Conservation (phyloP, 2,329 filamentous ascomycete genomes). For the Cercospora sp. region DNA sequence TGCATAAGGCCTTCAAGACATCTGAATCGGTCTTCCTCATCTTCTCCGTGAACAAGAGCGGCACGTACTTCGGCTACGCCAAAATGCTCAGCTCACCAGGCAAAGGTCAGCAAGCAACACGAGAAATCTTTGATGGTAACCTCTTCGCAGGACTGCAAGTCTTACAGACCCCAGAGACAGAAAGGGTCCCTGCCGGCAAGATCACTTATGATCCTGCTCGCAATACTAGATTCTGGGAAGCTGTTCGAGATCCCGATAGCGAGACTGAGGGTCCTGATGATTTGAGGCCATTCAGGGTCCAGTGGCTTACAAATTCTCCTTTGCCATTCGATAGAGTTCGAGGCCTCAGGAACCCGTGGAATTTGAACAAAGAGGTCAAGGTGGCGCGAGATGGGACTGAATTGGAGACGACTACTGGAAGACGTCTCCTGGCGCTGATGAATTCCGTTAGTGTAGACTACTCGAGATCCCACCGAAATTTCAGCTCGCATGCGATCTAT, state of each 20-base stretch:
- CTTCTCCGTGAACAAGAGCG: slow-evolving; percentile 96
- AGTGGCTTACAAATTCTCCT: slow-evolving; percentile 79
- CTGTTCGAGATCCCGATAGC: slow-evolving; percentile 54
- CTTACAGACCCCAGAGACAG: slow-evolving; percentile 74
- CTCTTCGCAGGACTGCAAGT: slow-evolving; percentile 36
- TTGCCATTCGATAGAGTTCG: slow-evolving; percentile 86
- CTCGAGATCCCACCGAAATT: not conserved
- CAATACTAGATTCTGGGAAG: slow-evolving; percentile 95
- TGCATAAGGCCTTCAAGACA: slow-evolving; percentile 80
- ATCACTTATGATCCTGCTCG: slow-evolving; percentile 90
- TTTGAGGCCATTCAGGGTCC: slow-evolving; percentile 76
- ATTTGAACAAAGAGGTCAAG: slow-evolving; percentile 91
- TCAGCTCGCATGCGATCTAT: not conserved
- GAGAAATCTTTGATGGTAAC: slow-evolving; percentile 61
- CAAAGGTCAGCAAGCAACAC: not conserved
- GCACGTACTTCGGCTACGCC: slow-evolving; percentile 94
- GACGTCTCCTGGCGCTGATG: slow-evolving; percentile 61
- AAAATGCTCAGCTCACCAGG: slow-evolving; percentile 81
- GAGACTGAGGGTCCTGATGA: slow-evolving; percentile 59
- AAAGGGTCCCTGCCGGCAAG: slow-evolving; percentile 73
- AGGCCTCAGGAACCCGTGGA: slow-evolving; percentile 88
- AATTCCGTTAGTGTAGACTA: not conserved
- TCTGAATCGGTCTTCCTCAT: slow-evolving; percentile 84
- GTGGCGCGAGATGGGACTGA: slow-evolving; percentile 94
- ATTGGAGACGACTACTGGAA: slow-evolving; percentile 77